phyloP scores from a whole-genome alignment of 106 monocot species.

The Iris macrosiphon region DNA sequence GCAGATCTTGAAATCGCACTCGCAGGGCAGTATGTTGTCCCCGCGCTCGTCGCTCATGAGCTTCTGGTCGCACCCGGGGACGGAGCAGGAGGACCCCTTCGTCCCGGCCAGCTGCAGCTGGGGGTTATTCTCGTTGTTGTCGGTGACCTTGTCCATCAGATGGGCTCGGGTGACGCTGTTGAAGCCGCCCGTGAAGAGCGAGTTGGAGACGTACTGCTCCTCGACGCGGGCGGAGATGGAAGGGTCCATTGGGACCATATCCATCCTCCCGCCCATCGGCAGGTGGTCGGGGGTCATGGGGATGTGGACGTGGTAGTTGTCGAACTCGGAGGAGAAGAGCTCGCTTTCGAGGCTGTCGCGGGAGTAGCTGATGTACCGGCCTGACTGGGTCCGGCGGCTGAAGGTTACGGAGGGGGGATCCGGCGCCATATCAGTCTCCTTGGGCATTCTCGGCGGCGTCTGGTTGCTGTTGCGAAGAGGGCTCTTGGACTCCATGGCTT shows the following conservation, averaged over 20 bases:
- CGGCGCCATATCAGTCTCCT: slow-evolving; percentile 13
- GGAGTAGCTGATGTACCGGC: slow-evolving; percentile 63
- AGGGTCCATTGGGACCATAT: slow-evolving; percentile 1
- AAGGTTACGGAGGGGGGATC: slow-evolving; percentile 30
- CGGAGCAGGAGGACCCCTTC: slow-evolving; percentile 31
- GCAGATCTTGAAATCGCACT: slow-evolving; percentile 85
- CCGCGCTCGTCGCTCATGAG: slow-evolving; percentile 53
- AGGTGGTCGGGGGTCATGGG: slow-evolving; percentile 77
- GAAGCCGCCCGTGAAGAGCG: slow-evolving; percentile 87
- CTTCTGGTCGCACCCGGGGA: slow-evolving; percentile 60
- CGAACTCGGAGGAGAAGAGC: slow-evolving; percentile 11
- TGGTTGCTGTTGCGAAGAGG: slow-evolving; percentile 7
- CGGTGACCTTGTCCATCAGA: slow-evolving; percentile 50
- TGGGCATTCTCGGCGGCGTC: neutral
- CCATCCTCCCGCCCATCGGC: slow-evolving; percentile 17
- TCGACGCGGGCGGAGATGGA: slow-evolving; percentile 41
- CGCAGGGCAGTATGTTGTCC: slow-evolving; percentile 55
- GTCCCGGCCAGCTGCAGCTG: slow-evolving; percentile 24
- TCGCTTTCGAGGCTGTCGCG: slow-evolving; percentile 46
- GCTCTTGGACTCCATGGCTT: slow-evolving; percentile 13
- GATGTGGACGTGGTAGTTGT: slow-evolving; percentile 54
- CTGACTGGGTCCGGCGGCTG: slow-evolving; percentile 39
- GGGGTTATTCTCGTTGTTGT: slow-evolving; percentile 8
- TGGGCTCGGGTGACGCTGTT: slow-evolving; percentile 74
- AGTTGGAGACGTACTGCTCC: slow-evolving; percentile 59